These are phyloP conservation scores for Fusarium anthophilum DNA, from an alignment of 2,329 filamentous ascomycete species.

Conservation along the genomic window DNA sequence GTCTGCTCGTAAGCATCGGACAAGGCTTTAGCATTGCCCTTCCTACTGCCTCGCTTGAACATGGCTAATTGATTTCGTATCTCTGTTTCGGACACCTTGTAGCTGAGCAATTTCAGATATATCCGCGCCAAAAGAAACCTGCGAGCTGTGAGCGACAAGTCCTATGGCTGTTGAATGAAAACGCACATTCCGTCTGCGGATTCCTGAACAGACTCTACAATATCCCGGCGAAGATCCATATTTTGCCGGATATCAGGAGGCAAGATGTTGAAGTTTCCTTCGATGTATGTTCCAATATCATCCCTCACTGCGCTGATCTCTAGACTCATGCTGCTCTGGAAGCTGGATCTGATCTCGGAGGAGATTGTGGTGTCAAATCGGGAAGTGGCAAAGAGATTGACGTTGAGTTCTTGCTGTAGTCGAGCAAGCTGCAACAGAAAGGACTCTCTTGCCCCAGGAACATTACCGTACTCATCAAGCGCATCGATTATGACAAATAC, in stretches of 20 bases:
- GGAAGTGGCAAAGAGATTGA: background rate
- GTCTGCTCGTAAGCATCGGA: background rate
- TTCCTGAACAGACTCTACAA: rapidly evolving
- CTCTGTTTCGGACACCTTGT: background rate
- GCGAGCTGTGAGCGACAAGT: rapidly evolving
- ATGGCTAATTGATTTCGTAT: background rate
- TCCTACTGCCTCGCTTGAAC: background rate
- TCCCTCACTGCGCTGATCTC: rapidly evolving
- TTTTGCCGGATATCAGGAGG: background rate
- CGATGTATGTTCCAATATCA: background rate
- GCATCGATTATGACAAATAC: rapidly evolving
- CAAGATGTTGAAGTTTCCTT: background rate
- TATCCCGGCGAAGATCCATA: background rate
- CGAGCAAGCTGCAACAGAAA: background rate
- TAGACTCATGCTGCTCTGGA: rapidly evolving
- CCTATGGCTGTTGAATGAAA: rapidly evolving
- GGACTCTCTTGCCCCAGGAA: background rate
- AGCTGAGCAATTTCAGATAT: background rate
- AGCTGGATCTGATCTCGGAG: background rate
- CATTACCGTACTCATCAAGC: background rate
- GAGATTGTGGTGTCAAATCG: background rate
- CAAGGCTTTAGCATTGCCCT: background rate
- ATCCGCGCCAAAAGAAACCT: background rate
- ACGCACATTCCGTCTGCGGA: background rate
- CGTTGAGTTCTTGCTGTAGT: rapidly evolving